A percentile compares a stretch with the other conserved stretches of the same genome.
phyloP scores from a whole-genome alignment of 441 rosid genomes.

The Adansonia rubrostipa region DNA sequence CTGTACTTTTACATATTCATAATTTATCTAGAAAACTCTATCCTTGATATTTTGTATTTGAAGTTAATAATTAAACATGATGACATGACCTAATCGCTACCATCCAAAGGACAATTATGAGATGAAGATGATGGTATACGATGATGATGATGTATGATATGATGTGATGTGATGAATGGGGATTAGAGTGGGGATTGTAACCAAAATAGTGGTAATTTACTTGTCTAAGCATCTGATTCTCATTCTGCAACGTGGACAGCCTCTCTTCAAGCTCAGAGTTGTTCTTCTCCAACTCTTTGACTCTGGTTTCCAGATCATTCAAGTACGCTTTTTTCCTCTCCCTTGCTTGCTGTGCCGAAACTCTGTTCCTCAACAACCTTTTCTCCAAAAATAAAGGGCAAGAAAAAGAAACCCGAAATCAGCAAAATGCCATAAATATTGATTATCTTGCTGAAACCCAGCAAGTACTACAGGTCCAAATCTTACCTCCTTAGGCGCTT shows the following conservation, averaged over 20 bases:
- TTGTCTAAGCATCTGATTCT: slow-evolving; percentile 16
- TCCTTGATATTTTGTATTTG: no score
- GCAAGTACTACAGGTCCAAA: neutral
- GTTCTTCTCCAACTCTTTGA: slow-evolving; percentile 71
- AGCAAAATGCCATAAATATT: neutral
- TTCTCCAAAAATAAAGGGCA: neutral
- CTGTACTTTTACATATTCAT: no score
- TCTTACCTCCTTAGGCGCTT: slow-evolving; percentile 82
- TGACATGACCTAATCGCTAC: no score
- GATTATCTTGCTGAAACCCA: no score
- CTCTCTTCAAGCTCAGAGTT: slow-evolving; percentile 92
- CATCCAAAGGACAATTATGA: no score
- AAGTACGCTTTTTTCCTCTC: slow-evolving; percentile 93
- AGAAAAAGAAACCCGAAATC: neutral
- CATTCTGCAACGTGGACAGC: slow-evolving; percentile 50
- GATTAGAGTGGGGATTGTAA: neutral
- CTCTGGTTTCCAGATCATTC: slow-evolving; percentile 73
- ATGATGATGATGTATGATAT: no score
- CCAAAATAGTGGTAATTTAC: neutral
- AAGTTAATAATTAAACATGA: neutral
- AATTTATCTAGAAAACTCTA: no score
- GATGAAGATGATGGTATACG: no score
- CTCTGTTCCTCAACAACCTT: slow-evolving; percentile 76
- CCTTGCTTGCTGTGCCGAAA: slow-evolving; percentile 19
- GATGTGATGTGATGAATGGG: neutral